Evolutionary conservation across 2,329 filamentous ascomycete genomes (phyloP), one percentile per base, ranked within the genome.

Genomic region (Aspergillus fijiensis): DNA sequence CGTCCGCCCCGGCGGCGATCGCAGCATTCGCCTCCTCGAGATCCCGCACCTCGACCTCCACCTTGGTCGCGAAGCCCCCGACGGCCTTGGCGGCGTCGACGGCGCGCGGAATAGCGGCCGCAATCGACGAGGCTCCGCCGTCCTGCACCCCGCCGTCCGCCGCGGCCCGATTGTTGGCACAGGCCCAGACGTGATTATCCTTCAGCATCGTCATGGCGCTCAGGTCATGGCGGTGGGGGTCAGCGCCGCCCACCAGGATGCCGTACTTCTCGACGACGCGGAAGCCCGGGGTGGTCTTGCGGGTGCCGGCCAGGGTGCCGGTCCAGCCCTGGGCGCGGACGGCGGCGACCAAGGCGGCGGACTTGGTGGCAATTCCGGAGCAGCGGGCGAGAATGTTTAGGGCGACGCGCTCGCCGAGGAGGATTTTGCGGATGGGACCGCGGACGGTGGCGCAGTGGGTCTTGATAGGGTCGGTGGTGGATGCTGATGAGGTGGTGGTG

Each of bases 171-270:
- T 78, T 77, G 57, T 78, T 75, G 53, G 89, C 89, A 57, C 90
- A 89, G 63, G 91, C 92, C 89, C 94, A 97, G 59, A 99, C 89
- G 78, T 99, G 95, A 78, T 99, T 99, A 78, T 99, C 95, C 81
- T 99, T 99, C 65, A 99, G 84, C 95, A 99, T 99, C 59, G 93
- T 93, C 95, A 99, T 98, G 65, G 89, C 86, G 74, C 87, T 90
- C 59, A 99, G 82, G 75, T 99, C 95, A 78, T 96, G 91, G 33
- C 95, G 84, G 76, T 99, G 95, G 2, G 89, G 86, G 77, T 99
- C 95, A 16, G 92, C 93, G 11, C 95, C 95, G 59, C 94, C 95
- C 16, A 96, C 89, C 23, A 97, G 81, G 89, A 99, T 97, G 67
- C 92, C 95, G 77, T 99, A 99, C 80, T 99, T 99, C 78, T 99